Percentiles rank a stretch among this genome's conserved stretches.
Conservation (phyloP, 2,329 filamentous ascomycete species). For the Penicillium frequentans region DNA sequence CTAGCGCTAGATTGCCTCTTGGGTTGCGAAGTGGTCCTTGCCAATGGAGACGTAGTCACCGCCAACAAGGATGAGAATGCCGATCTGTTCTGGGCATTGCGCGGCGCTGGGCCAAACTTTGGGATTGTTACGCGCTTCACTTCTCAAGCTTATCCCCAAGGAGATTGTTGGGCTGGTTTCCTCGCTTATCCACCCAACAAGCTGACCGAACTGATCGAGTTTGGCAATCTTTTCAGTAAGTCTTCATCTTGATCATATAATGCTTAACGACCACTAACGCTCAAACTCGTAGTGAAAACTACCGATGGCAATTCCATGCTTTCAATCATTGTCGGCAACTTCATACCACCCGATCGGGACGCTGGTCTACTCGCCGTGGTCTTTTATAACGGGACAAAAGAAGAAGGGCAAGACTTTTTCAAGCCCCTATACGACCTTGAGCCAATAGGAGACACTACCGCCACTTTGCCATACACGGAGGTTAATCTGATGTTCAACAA, state of each 20-base stretch:
- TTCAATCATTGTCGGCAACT: not conserved
- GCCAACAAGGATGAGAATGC: not conserved
- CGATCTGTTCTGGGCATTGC: conserved; percentile 1
- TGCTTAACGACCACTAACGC: too few relatives aligned
- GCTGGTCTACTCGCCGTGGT: not conserved
- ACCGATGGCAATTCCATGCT: not conserved
- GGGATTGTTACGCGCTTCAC: conserved; percentile 3
- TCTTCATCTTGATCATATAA: too few relatives aligned
- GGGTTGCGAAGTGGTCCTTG: conserved; percentile 1
- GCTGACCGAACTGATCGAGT: not conserved
- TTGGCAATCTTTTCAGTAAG: not conserved
- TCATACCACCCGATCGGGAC: not conserved
- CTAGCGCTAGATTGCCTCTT: conserved; percentile 3
- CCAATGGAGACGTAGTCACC: not conserved
- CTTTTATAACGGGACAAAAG: conserved; percentile 1
- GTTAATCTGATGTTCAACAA: conserved; percentile 7
- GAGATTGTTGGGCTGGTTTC: conserved; percentile 3
- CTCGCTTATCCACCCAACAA: not conserved
- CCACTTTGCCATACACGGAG: not conserved
- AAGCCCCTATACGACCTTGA: conserved; percentile 1
- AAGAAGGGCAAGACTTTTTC: not conserved
- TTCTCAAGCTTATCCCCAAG: conserved; percentile 1
- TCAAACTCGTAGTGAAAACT: too few relatives aligned
- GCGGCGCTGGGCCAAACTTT: not conserved
- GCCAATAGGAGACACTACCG: not conserved